Conservation (phyloP, 345 rosid genomes). For the Moringa oleifera region DNA sequence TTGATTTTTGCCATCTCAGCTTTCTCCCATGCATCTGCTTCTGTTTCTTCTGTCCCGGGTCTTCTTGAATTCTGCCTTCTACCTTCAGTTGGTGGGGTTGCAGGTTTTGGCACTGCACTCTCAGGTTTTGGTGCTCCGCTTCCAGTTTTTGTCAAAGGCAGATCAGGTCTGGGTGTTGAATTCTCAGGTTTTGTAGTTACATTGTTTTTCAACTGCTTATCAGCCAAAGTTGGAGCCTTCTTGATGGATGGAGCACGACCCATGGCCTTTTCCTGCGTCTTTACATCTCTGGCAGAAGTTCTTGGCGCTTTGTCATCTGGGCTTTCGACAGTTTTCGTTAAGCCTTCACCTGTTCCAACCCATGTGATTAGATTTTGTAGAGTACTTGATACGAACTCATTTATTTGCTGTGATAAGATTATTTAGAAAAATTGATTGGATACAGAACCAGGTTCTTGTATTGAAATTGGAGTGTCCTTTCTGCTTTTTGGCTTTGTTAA, state of each 20-base stretch:
- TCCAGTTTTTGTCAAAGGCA: conserved; percentile 12
- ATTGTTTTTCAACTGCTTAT: conserved; percentile 16
- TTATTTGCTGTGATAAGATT: neutral
- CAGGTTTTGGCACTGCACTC: conserved; percentile 9
- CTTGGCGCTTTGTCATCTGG: conserved; percentile 8
- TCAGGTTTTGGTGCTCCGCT: neutral
- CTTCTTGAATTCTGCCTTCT: conserved; percentile 13
- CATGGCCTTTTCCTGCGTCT: conserved; percentile 2
- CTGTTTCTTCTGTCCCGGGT: conserved; percentile 16
- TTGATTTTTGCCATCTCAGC: conserved; percentile 44
- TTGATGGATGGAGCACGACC: conserved; percentile 22
- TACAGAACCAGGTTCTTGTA: conserved; percentile 7
- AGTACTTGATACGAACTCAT: neutral
- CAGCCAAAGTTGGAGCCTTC: conserved; percentile 23
- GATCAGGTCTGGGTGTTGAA: conserved; percentile 11
- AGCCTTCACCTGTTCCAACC: conserved; percentile 18
- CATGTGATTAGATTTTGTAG: neutral
- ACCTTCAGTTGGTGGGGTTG: conserved; percentile 6
- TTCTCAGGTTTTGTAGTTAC: conserved; percentile 13
- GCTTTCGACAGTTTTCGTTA: conserved; percentile 2
- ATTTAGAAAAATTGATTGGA: conserved; percentile 6
- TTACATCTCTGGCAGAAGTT: conserved; percentile 13
- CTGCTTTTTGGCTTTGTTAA: conserved; percentile 23
- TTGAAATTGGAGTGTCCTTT: conserved; percentile 15
- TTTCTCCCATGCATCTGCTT: conserved; percentile 58